Base-by-base conservation (phyloP, 345 rosid species). In the Pelargonium nanum region DNA sequence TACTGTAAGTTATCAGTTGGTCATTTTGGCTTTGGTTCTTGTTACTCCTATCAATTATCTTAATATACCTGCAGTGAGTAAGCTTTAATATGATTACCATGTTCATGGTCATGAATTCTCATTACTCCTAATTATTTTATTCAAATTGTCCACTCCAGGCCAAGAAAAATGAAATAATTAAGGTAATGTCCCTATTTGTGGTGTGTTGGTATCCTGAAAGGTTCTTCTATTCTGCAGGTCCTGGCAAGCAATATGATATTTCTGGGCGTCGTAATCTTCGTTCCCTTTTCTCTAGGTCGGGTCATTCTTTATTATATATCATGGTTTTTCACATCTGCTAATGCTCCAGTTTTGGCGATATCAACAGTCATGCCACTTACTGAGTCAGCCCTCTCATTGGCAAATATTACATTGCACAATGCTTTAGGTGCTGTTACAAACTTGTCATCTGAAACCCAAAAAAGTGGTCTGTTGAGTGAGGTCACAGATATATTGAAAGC, bases 211-310 rank as follows among this genome's bases (percentile, higher is more conserved):
- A n/a, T 4, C 21, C 52, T 21, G 44, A 23, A 34, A 40, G 30
- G 26, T 22, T 34, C 65, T 71, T 63, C 66, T 50, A 66, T 32
- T 63, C 62, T 78, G 68, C 93, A 94, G 99, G 99, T 94, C 74
- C 77, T 94, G 51, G 96, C 95, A 0, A 94, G 99, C 87, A 94
- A 90, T 71, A 88, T 90, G 92, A 94, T 94, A 77, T 94, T 94
- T 87, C 99, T 94, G 26, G 97, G 96, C 13, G 95, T 86, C 63
- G 88, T 94, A 59, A 81, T 94, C 78, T 85, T 94, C 60, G 78
- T 88, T 59, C 99, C 99, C 57, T 94, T 94, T 71, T 84, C 97
- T n/a, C 53, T 94, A 21, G 99, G 99, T 62, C 87, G 99, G 68
- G 59, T 86, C 48, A 80, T 82, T 51, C 76, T 94, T 30, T 80